These are phyloP conservation scores for Camillea tinctor DNA, from an alignment of 2,329 filamentous ascomycete species.

Conservation along the genomic window DNA sequence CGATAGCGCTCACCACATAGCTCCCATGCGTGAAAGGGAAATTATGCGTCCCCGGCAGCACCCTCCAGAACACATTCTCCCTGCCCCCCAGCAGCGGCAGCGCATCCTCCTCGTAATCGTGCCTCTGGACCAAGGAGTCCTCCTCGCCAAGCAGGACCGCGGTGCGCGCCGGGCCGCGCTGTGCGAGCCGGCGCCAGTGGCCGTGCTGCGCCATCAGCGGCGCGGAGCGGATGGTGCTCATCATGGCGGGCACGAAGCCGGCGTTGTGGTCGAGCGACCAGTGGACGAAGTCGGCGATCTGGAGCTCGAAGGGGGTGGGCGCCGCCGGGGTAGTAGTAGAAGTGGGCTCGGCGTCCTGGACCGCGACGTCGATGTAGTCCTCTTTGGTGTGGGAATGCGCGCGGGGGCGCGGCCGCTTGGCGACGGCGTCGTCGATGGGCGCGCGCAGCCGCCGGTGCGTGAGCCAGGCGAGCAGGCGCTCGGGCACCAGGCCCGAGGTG, in stretches of 20 bases:
- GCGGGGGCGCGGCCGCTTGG: slow-evolving; percentile 25
- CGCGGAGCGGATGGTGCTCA: slow-evolving; percentile 54
- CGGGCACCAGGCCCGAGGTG: slow-evolving; percentile 53
- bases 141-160: slow-evolving; percentile 51
- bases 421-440: slow-evolving; percentile 45
- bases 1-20: slow-evolving; percentile 45
- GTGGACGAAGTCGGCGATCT: slow-evolving; percentile 51
- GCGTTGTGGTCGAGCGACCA: slow-evolving; percentile 58
- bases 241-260: slow-evolving; percentile 60
- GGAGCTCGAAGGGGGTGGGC: slow-evolving; percentile 42
- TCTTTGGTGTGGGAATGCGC: slow-evolving; percentile 29
- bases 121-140: slow-evolving; percentile 53
- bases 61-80: slow-evolving; percentile 48
- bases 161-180: slow-evolving; percentile 42
- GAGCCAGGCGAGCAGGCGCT: slow-evolving; percentile 47
- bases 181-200: slow-evolving; percentile 48
- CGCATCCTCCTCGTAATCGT: slow-evolving; percentile 48
- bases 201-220: slow-evolving; percentile 53
- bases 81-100: slow-evolving; percentile 51
- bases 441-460: slow-evolving; percentile 48
- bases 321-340: slow-evolving; percentile 14
- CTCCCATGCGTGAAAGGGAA: slow-evolving; percentile 58
- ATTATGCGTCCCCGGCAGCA: slow-evolving; percentile 57
- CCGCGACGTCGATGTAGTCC: slow-evolving; percentile 39
- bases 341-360: slow-evolving; percentile 40